Base-by-base conservation (phyloP, 306 rosid species). In the Trifolium fragiferum region DNA sequence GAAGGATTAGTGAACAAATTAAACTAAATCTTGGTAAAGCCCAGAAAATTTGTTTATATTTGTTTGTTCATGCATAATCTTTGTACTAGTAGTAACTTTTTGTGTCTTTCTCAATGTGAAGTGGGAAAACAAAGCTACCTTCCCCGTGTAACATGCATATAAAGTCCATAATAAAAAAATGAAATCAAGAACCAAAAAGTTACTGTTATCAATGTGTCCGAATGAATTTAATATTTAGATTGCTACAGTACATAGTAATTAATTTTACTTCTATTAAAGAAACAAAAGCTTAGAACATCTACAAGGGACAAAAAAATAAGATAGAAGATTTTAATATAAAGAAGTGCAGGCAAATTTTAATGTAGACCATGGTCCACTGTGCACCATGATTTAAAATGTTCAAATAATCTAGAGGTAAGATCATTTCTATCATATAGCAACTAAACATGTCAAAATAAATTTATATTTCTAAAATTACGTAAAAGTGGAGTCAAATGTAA, bases 241-340 rank as follows among this genome's bases (percentile, higher is more conserved):
- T 37, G 67, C n/a, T 14, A 51, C 41, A 71, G 33, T 60, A 65
- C 75, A 72, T 55, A 76, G 9, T 44, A 53, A 25, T 30, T 14
- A 63, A 62, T 54, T 54, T 68, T 19, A 32, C 41, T 60, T 73
- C 35, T 20, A 33, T 18, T 11, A 76, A 61, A 55, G 53, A 77
- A 81, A 84, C 87, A 81, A 64, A 74, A 47, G 73, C 65, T 81
- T 32, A 57, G 71, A 68, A 84, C 87, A 84, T 74, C 13, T 19
- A 74, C 44, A 77, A 70, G 64, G 60, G 85, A 80, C 78, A 73
- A 49, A 41, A 23, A 58, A 59, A 7, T 8, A 30, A 37, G 59
- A 46, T 14, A 4, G 20, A 21, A 32, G 49, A 47, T 13, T 13
- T 30, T 30, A 30, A 47, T 21, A 60, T 9, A 40, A 62, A 53